These are phyloP conservation scores for Monascus purpureus DNA, from an alignment of 495 filamentous ascomycete genomes.

Conservation along the genomic window DNA sequence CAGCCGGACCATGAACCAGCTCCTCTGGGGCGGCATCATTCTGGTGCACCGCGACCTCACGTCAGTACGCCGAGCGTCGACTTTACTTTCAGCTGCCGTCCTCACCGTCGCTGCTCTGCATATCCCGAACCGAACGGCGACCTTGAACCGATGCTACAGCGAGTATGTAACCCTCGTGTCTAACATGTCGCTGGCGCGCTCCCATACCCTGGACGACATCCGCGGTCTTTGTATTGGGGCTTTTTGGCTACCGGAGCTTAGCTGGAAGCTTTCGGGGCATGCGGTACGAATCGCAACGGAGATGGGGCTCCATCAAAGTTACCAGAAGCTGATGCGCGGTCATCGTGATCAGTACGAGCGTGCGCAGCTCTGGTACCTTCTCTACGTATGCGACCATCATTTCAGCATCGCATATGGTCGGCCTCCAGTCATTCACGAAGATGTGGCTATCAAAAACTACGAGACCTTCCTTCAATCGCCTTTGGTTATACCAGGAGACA, in stretches of 20 bases:
- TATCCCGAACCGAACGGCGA: conserved; percentile 34
- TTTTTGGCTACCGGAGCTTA: conserved; percentile 40
- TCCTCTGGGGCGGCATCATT: conserved; percentile 43
- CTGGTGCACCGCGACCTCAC: conserved; percentile 35
- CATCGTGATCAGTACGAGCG: conserved; percentile 35
- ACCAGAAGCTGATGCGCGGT: conserved; percentile 31
- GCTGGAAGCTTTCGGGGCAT: conserved; percentile 40
- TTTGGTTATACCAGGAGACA: conserved; percentile 35
- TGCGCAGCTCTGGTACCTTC: conserved; percentile 35
- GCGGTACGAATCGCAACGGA: conserved; percentile 42
- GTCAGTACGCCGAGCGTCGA: conserved; percentile 34
- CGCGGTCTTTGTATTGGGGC: conserved; percentile 37
- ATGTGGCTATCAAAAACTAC: conserved; percentile 35
- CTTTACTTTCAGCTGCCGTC: conserved; percentile 35
- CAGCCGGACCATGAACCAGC: conserved; percentile 39
- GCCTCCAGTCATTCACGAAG: conserved; percentile 40
- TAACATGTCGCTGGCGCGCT: conserved; percentile 34
- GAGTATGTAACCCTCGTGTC: conserved; percentile 40
- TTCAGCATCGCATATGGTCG: conserved; percentile 41
- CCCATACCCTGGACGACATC: conserved; percentile 37
- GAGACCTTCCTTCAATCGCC: conserved; percentile 36
- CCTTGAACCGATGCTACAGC: conserved; percentile 34
- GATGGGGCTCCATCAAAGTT: conserved; percentile 36
- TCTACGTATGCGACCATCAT: conserved; percentile 44
- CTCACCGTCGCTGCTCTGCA: conserved; percentile 40